phyloP scores from a whole-genome alignment of 139 green algal genomes.

The Microglena sp. region DNA sequence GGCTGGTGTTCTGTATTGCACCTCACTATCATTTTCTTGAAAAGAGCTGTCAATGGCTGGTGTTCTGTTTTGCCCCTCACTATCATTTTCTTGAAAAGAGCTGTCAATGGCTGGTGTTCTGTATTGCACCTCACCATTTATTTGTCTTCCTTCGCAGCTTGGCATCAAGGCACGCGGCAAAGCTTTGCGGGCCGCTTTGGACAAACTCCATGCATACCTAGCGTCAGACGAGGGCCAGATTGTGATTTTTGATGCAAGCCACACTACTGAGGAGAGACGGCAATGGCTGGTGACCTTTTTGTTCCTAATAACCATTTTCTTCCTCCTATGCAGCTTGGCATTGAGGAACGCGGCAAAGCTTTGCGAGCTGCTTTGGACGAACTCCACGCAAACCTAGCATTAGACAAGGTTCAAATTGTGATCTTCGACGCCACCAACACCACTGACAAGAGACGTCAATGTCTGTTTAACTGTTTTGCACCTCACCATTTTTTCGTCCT shows the following conservation, averaged over 20 bases:
- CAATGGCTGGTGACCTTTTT: slow-evolving; percentile 55
- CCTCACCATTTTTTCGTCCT: no score
- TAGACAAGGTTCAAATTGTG: slow-evolving; percentile 76
- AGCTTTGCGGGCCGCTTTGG: slow-evolving; percentile 69
- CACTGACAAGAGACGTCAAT: slow-evolving; percentile 58
- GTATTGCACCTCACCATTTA: no score
- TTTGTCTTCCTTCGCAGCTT: slow-evolving; percentile 22
- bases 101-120: no score
- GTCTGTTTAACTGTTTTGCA: no score
- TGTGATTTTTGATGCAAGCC: slow-evolving; percentile 92
- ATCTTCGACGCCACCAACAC: slow-evolving; percentile 96
- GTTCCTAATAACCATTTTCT: no score
- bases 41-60: no score
- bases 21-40: no score
- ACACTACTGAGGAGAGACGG: slow-evolving; percentile 72
- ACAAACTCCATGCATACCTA: slow-evolving; percentile 79
- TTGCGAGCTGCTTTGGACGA: slow-evolving; percentile 73
- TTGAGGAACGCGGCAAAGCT: slow-evolving; percentile 59
- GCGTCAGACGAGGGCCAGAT: slow-evolving; percentile 61
- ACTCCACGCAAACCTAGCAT: slow-evolving; percentile 26
- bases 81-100: no score
- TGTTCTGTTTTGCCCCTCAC: no score
- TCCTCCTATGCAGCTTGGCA: slow-evolving; percentile 37
- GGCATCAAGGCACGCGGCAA: slow-evolving; percentile 59
- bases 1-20: no score